Evolutionary conservation across 139 green algal species (phyloP), one percentile per base, ranked within the genome.

Genomic region (Picochlorum sp.): DNA sequence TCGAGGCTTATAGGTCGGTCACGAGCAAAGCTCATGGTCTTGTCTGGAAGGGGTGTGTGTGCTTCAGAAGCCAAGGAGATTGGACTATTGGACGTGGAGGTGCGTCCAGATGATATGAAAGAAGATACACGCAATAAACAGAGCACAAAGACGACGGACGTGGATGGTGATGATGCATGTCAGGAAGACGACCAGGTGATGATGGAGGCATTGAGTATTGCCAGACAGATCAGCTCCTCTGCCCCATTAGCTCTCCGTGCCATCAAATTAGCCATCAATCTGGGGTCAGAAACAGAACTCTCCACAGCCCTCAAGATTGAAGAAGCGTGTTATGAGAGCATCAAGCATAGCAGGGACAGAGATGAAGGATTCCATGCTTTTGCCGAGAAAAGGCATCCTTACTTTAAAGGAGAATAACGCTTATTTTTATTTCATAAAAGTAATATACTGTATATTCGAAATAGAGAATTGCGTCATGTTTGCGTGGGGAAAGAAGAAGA

Each of bases 361-460:
- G 50, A 89, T 44, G 88, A 95, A 56, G 88, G 87, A 7, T 73
- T 95, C 26, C 64, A 61, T 16, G 88, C 88, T 4, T 95, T 95
- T 72, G 78, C 69, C 8, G 88, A 95, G 70, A 94, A 95, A 76
- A 75, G 88, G 15, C 61, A 63, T 61, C 87, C 88, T 0, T n/a
- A 63, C 13, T 95, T 87, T 66, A 87, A 62, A 6, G 88, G 88
- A 0, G 79, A 89, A 63, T 93, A 65, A 30, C 28, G 28, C 28
- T 30, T 1, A 30, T 30, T 30, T 30, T 30, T 30, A 30, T 30
- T 30, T 30, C 28, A 30, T 30, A 30, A 30, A 30, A 30, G 4
- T 13, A 41, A 41, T 41, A 41, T 41, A 41, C 8, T 41, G 1
- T 11, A 41, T 41, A 41, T 9, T 41, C 21, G 21, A 30, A 30